Conservation (phyloP, 1,284 basidiomycete genomes). For the Bjerkandera adusta region DNA sequence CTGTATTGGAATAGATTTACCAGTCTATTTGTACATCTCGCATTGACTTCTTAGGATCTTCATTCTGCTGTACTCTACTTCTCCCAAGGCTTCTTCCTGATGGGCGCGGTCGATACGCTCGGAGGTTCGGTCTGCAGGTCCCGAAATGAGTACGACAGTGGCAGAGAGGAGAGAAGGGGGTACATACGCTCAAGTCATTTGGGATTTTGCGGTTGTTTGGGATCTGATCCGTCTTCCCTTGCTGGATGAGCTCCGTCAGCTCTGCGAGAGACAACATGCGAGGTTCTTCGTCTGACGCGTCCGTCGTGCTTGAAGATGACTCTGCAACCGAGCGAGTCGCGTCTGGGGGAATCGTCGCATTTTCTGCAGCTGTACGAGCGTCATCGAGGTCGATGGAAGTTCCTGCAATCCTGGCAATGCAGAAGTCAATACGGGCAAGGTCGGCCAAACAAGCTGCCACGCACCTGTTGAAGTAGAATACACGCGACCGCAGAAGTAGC, state of each 20-base stretch:
- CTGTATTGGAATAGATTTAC: conserved; percentile 24
- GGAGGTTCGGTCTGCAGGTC: conserved; percentile 44
- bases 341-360: not conserved
- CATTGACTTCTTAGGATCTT: not conserved
- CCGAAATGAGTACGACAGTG: conserved; percentile 1
- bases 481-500: conserved; percentile 48
- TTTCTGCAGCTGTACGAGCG: conserved; percentile 6
- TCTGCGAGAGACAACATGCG: conserved; percentile 60
- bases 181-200: conserved; percentile 56
- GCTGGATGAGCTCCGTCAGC: conserved; percentile 65
- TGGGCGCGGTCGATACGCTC: conserved; percentile 47
- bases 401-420: conserved; percentile 20
- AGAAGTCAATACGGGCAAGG: not conserved
- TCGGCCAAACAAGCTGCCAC: conserved; percentile 16
- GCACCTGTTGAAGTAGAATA: conserved; percentile 75
- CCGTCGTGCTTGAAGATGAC: not conserved
- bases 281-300: conserved; percentile 29
- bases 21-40: not conserved
- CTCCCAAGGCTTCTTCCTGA: conserved; percentile 68
- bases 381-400: conserved; percentile 25
- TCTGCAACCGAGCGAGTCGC: not conserved
- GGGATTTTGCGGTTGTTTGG: conserved; percentile 75
- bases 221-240: conserved; percentile 67
- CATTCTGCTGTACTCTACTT: not conserved
- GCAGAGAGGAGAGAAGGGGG: conserved; percentile 5